phyloP scores from a whole-genome alignment of 371 early-diverging fungal species.

The Rhizomucor pusillus region DNA sequence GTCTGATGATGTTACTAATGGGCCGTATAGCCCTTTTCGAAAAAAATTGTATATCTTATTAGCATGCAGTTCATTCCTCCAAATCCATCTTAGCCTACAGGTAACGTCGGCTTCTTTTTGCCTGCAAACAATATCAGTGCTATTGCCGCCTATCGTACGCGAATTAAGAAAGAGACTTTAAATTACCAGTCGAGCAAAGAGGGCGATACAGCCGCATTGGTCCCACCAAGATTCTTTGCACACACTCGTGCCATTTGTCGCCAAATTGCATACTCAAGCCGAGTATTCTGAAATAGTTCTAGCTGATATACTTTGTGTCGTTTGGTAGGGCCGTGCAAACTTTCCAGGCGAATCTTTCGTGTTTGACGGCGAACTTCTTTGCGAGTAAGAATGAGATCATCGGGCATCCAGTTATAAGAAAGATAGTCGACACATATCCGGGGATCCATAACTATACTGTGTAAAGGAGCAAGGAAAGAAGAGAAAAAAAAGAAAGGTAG shows the following conservation, averaged over 20 bases:
- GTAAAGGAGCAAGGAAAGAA: too few relatives aligned
- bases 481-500: too few relatives aligned
- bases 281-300: slow-evolving; percentile 10
- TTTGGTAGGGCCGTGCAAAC: too few relatives aligned
- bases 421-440: slow-evolving; percentile 18
- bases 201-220: slow-evolving; percentile 23
- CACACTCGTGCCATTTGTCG: slow-evolving; percentile 28
- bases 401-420: slow-evolving; percentile 17
- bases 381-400: slow-evolving; percentile 10
- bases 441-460: neutral
- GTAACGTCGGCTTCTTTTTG: too few relatives aligned
- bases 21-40: too few relatives aligned
- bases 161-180: too few relatives aligned
- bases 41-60: too few relatives aligned
- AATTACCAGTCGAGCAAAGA: slow-evolving; percentile 4
- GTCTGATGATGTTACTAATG: too few relatives aligned
- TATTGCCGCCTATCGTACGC: too few relatives aligned
- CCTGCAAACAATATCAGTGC: too few relatives aligned
- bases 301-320: slow-evolving; percentile 10
- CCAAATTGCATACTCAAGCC: slow-evolving; percentile 40
- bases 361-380: slow-evolving; percentile 12
- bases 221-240: slow-evolving; percentile 6
- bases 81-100: too few relatives aligned
- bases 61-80: too few relatives aligned
- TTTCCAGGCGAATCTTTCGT: slow-evolving; percentile 3